Evolutionary conservation across 2,329 filamentous ascomycete genomes (phyloP), one percentile per base, ranked within the genome.

Genomic region (Clonostachys sp.): DNA sequence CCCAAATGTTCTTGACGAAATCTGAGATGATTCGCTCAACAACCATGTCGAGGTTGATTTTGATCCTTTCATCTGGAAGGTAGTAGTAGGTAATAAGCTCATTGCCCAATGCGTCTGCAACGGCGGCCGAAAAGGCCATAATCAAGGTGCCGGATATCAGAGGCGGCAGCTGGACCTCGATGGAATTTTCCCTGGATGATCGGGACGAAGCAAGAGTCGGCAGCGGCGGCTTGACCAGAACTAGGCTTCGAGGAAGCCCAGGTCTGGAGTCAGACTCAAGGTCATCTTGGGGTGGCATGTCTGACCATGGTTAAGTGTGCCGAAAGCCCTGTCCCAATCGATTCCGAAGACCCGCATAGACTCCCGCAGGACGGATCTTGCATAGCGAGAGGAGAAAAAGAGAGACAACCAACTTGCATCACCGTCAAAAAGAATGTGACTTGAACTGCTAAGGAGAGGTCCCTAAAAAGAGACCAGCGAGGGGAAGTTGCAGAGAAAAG

Each of bases 31-130:
- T 55, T 2, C 65, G 61, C 48, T 68, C 65, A 33, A 68, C 41
- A 5, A 66, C 62, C 1, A 63, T 55, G 41, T 68, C 65, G 16
- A 68, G 53, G 41, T 68, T 67, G 46, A 67, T 47, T 24, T 53
- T 57, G 6, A 64, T 56, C 24, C 57, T 59, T 43, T 62, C 56
- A 42, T 65, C 62, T 16, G 58, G 51, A 7, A 65, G 54, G 47
- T 68, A 68, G 40, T 68, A 68, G 48, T 68, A 60, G 5, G 63
- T 62, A 45, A 68, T 59, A 17, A 68, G 61, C 17, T 63, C 62
- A 53, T 68, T 66, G 46, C 59, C 53, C 40, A 68, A 52, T 4
- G 58, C 61, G 20, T 66, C 62, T 34, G 61, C 61, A 42, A 68
- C 52, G 30, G 62, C 56, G 39, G 58, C 56, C 12, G 65, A 62